Evolutionary conservation across 2,329 filamentous ascomycete genomes (phyloP).

Genomic region (Fusarium sp.): DNA sequence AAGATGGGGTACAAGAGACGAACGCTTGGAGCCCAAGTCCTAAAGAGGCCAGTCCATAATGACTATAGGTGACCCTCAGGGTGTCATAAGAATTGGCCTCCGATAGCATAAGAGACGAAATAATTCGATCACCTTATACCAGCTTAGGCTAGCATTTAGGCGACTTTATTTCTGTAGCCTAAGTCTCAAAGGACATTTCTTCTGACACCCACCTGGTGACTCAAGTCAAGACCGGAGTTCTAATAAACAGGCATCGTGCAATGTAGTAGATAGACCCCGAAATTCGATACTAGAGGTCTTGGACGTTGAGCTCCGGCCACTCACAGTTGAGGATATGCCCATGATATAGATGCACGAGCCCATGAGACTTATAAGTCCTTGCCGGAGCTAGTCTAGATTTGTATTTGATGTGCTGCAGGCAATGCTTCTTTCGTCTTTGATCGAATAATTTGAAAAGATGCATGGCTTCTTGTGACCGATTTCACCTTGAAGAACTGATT

Average conservation of each 20-base stretch:
- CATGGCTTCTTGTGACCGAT: neutral
- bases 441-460: neutral
- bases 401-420: neutral
- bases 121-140: too few species aligned
- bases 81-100: too few species aligned
- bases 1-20: neutral
- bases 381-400: neutral
- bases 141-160: too few species aligned
- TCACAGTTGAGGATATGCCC: slow-evolving; percentile 27
- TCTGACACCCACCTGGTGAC: neutral
- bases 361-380: neutral
- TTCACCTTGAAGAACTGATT: neutral
- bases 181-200: too few species aligned
- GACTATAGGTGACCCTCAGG: neutral
- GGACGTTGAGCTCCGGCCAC: slow-evolving; percentile 11
- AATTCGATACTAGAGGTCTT: neutral
- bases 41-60: neutral
- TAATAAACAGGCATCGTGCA: neutral
- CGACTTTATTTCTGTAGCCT: too few species aligned
- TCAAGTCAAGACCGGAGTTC: neutral
- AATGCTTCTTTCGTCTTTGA: neutral
- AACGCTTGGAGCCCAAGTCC: neutral
- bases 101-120: too few species aligned
- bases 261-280: slow-evolving; percentile 6
- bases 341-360: slow-evolving; percentile 14